These are phyloP conservation scores for Trichoderma koningii DNA, from an alignment of 2,329 filamentous ascomycete species.

Conservation along the genomic window DNA sequence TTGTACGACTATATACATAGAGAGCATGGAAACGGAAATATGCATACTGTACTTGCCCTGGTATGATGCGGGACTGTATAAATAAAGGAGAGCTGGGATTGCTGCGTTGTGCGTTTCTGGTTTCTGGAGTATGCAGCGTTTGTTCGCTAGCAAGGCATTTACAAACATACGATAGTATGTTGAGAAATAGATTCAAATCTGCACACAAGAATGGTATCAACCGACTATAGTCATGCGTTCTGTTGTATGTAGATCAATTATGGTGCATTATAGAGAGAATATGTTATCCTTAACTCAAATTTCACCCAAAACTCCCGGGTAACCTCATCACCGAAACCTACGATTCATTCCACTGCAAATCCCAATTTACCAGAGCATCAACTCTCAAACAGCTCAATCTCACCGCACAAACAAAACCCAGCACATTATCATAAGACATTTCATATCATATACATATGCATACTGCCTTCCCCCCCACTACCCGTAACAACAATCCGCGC, in stretches of 20 bases:
- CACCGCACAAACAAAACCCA: background rate
- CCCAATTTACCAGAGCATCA: background rate
- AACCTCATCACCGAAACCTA: background rate
- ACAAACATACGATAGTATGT: background rate
- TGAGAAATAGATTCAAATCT: background rate
- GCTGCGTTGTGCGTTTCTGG: slow-evolving; percentile 3
- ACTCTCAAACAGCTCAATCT: background rate
- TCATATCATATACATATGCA: background rate
- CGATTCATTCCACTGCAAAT: background rate
- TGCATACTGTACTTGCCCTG: background rate
- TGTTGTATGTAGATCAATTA: background rate
- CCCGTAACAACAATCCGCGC: slow-evolving; percentile 5
- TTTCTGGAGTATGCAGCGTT: slow-evolving; percentile 1
- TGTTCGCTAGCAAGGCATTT: slow-evolving; percentile 3
- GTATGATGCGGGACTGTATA: slow-evolving; percentile 1
- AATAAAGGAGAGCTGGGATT: background rate
- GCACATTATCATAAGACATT: background rate
- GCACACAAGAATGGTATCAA: background rate
- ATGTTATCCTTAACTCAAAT: too few relatives aligned
- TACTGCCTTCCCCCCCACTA: background rate
- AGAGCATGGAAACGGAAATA: slow-evolving; percentile 21
- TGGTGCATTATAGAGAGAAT: background rate
- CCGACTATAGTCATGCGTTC: too few relatives aligned
- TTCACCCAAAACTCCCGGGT: background rate
- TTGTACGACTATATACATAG: slow-evolving; percentile 23